Percentiles rank a stretch among this genome's conserved stretches.
Conservation (phyloP, 2,329 filamentous ascomycete species). For the Blastomyces gilchristii region DNA sequence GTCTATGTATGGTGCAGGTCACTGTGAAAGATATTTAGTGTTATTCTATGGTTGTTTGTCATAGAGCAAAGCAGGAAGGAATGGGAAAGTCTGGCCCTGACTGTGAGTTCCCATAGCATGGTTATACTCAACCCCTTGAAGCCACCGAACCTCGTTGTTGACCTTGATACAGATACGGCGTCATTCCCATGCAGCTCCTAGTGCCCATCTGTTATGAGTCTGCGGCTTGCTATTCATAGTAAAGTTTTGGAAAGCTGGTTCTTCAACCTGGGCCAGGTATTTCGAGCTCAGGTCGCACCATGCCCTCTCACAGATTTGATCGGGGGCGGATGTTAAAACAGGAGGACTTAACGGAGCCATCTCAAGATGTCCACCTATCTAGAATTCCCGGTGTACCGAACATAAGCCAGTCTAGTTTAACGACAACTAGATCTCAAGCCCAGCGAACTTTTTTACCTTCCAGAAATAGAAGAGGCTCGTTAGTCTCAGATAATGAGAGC, state of each 20-base stretch:
- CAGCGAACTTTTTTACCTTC: conserved; percentile 19
- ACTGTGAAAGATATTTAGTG: not conserved
- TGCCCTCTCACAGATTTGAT: conserved; percentile 30
- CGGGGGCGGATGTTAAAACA: conserved; percentile 24
- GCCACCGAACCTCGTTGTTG: not conserved
- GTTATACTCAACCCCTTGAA: not conserved
- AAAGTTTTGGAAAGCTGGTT: conserved; percentile 21
- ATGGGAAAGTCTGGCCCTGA: not conserved
- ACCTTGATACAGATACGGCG: not conserved
- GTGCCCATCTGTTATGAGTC: conserved; percentile 25
- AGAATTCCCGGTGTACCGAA: conserved; percentile 18
- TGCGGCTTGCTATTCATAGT: conserved; percentile 18
- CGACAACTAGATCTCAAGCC: conserved; percentile 22
- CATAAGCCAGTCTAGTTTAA: conserved; percentile 15
- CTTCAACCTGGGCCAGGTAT: conserved; percentile 22
- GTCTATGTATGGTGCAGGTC: not conserved
- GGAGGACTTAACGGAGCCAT: conserved; percentile 20
- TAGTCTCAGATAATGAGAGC: conserved; percentile 24
- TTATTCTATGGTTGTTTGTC: not conserved
- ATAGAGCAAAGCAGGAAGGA: not conserved
- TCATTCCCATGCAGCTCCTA: not conserved
- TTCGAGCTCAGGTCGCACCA: conserved; percentile 23
- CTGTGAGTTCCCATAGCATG: conserved; percentile 1
- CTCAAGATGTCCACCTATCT: conserved; percentile 20
- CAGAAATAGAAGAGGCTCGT: conserved; percentile 21